A percentile compares a stretch with the other conserved stretches of the same genome.
Conservation (phyloP, 345 rosid genomes). For the Conringia planisiliqua region DNA sequence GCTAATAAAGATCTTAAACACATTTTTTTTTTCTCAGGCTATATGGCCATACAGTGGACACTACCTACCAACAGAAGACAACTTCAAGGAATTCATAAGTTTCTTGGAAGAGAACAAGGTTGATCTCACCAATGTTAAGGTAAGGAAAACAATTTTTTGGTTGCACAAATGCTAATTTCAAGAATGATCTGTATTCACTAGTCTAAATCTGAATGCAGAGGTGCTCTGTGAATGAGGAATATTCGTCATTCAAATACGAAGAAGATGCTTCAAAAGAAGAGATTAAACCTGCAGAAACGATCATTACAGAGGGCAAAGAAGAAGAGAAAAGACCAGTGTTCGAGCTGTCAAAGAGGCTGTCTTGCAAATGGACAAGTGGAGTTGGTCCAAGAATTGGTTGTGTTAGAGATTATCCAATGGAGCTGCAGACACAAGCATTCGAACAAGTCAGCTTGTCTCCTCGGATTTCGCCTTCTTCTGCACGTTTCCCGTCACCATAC, state of each 20-base stretch:
- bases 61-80: conserved; percentile 65
- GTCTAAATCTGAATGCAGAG: conserved; percentile 38
- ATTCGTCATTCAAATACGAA: conserved; percentile 35
- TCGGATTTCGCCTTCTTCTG: conserved; percentile 32
- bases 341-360: conserved; percentile 43
- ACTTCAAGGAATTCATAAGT: conserved; percentile 49
- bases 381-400: conserved; percentile 70
- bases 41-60: conserved; percentile 76
- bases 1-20: not conserved
- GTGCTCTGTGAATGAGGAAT: conserved; percentile 52
- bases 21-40: conserved; percentile 34
- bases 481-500: conserved; percentile 20
- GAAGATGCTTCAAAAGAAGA: conserved; percentile 28
- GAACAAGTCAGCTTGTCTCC: conserved; percentile 67
- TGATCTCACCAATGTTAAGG: conserved; percentile 60
- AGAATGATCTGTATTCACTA: not conserved
- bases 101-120: conserved; percentile 56
- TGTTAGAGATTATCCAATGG: conserved; percentile 68
- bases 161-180: not conserved
- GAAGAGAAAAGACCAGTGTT: conserved; percentile 38
- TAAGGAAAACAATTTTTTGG: not conserved
- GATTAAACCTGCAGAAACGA: conserved; percentile 3
- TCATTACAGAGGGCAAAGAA: not conserved
- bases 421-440: conserved; percentile 53
- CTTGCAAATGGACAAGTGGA: conserved; percentile 76